phyloP scores from a whole-genome alignment of 2,329 filamentous ascomycete species.

The Epichloe elymi region DNA sequence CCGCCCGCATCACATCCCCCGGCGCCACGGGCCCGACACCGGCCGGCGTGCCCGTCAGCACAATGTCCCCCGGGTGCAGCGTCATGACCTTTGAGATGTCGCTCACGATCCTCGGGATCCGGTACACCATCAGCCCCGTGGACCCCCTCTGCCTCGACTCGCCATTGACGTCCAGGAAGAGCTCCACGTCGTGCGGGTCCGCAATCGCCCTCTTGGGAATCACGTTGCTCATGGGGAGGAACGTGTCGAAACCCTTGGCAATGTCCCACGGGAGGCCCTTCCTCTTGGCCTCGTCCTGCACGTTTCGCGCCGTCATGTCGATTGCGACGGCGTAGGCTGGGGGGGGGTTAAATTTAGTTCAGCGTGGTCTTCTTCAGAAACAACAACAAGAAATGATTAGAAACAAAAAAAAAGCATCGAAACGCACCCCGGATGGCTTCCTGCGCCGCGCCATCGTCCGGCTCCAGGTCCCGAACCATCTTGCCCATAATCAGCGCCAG shows the following conservation, averaged over 20 bases:
- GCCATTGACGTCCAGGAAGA: slow-evolving; percentile 77
- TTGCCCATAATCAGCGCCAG: slow-evolving; percentile 82
- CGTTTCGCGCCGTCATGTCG: slow-evolving; percentile 94
- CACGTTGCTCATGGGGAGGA: slow-evolving; percentile 71
- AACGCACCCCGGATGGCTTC: slow-evolving; percentile 65
- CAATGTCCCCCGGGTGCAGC: slow-evolving; percentile 78
- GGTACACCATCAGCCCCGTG: slow-evolving; percentile 89
- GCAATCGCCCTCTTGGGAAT: slow-evolving; percentile 71
- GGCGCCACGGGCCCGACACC: slow-evolving; percentile 77
- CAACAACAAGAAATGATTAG: too few species aligned
- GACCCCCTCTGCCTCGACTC: slow-evolving; percentile 69
- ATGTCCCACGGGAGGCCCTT: slow-evolving; percentile 92
- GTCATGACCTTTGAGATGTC: slow-evolving; percentile 96
- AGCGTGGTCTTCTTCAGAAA: too few species aligned
- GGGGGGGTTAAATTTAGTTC: too few species aligned
- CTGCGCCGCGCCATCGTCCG: slow-evolving; percentile 66
- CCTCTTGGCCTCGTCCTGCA: slow-evolving; percentile 92
- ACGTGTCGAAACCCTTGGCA: slow-evolving; percentile 95
- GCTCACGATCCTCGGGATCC: slow-evolving; percentile 72
- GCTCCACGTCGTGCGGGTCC: slow-evolving; percentile 76
- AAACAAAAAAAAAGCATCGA: too few species aligned
- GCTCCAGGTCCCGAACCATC: slow-evolving; percentile 60
- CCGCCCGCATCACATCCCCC: slow-evolving; percentile 73
- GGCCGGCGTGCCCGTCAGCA: slow-evolving; percentile 94
- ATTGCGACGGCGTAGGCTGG: slow-evolving; percentile 79